phyloP scores from a whole-genome alignment of 2,329 filamentous ascomycete species.

The Aspergillus sp. region DNA sequence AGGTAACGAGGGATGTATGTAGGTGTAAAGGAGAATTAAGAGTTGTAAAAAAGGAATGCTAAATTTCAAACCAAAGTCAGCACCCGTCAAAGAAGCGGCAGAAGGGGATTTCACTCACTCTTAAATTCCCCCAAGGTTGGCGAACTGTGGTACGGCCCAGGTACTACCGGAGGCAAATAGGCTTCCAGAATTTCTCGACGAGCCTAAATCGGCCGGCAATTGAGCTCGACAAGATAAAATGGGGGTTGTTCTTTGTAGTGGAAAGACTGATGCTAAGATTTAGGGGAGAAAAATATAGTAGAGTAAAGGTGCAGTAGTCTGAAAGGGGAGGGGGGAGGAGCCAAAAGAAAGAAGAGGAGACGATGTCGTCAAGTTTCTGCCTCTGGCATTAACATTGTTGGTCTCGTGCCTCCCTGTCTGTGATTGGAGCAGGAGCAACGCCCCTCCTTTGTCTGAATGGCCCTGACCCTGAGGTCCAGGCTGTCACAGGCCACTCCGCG shows the following conservation, averaged over 20 bases:
- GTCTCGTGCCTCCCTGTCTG: constrained; percentile 17
- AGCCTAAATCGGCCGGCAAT: constrained; percentile 14
- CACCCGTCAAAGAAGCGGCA: background rate
- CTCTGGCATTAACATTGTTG: constrained; percentile 6
- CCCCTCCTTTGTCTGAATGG: constrained; percentile 9
- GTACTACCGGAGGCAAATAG: background rate
- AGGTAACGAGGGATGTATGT: background rate
- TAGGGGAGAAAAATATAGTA: constrained; percentile 20
- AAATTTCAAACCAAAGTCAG: background rate
- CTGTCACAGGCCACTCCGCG: background rate
- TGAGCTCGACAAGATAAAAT: constrained; percentile 11
- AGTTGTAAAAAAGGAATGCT: background rate
- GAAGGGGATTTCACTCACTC: background rate
- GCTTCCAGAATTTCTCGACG: background rate
- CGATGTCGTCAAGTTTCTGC: constrained; percentile 6
- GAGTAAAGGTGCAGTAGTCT: background rate
- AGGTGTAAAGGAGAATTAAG: background rate
- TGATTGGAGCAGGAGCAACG: constrained; percentile 16
- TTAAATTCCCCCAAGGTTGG: constrained; percentile 2
- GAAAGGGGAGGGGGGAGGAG: background rate
- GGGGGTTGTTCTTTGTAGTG: background rate
- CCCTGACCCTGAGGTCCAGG: background rate
- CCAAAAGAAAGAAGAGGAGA: constrained; percentile 4
- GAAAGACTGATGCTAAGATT: constrained; percentile 11
- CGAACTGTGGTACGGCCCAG: background rate